Percentiles rank a stretch among this genome's conserved stretches.
phyloP scores from a whole-genome alignment of 2,329 filamentous ascomycete species.

The Aspergillus fijiensis region DNA sequence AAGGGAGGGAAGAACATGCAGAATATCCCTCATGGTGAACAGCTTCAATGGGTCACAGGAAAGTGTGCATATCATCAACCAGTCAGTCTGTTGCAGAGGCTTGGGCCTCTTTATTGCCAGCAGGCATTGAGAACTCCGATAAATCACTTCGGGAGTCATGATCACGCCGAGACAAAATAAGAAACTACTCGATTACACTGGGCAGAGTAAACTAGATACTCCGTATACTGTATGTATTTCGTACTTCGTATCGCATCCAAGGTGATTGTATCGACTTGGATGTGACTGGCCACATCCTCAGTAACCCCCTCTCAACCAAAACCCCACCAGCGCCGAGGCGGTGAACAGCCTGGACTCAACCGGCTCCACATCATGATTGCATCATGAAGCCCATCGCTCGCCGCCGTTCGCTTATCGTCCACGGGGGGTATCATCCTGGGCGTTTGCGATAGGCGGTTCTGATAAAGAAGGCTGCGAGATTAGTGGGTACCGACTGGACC shows the following conservation, averaged over 20 bases:
- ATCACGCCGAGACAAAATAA: neutral
- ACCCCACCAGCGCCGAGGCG: conserved; percentile 8
- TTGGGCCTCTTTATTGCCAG: neutral
- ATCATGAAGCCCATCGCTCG: neutral
- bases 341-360: conserved; percentile 7
- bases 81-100: neutral
- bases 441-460: neutral
- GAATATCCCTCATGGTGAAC: neutral
- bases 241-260: neutral
- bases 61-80: neutral
- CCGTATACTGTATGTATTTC: neutral
- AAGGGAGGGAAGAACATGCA: neutral
- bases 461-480: neutral
- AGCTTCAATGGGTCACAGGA: neutral
- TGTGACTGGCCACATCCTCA: conserved; percentile 10
- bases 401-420: neutral
- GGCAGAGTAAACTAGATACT: too few relatives aligned
- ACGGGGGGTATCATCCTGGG: neutral
- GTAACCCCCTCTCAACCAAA: neutral
- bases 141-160: too few relatives aligned
- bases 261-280: conserved; percentile 13
- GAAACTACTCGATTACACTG: too few relatives aligned
- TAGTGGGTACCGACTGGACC: too few relatives aligned
- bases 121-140: neutral
- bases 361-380: conserved; percentile 7